Evolutionary conservation across 768 basidiomycete species (phyloP).

Genomic region (Suillus bovinus): DNA sequence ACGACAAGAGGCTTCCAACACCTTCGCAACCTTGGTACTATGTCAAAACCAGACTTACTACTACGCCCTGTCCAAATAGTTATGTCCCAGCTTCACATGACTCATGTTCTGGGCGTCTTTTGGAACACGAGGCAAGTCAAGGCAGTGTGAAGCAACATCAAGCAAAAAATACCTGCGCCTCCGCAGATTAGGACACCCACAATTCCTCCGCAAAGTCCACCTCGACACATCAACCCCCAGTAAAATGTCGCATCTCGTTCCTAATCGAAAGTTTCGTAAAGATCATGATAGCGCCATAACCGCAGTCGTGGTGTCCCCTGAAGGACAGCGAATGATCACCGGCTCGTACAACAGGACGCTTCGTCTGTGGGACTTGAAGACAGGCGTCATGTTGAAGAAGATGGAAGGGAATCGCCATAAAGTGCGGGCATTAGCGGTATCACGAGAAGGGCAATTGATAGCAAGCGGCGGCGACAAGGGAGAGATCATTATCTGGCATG

Average conservation of each 20-base stretch:
- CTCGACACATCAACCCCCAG: background rate
- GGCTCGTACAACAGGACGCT: background rate
- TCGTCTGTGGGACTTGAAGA: background rate
- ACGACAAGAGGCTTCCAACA: no score
- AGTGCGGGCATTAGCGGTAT: background rate
- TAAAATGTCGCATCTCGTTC: background rate
- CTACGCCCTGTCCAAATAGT: no score
- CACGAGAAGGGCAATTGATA: background rate
- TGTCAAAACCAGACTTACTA: no score
- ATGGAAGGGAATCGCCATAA: background rate
- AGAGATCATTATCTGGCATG: background rate
- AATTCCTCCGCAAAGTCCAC: background rate
- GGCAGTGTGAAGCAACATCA: no score
- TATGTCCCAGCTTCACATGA: background rate
- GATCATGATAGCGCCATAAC: background rate
- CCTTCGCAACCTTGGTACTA: no score
- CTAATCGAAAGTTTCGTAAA: background rate
- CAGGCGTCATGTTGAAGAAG: background rate
- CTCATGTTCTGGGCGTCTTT: background rate
- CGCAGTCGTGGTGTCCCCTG: background rate
- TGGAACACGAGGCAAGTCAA: background rate
- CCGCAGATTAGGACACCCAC: background rate
- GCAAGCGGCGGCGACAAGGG: background rate
- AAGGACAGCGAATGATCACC: background rate
- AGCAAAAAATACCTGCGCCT: background rate